phyloP scores from a whole-genome alignment of 164 flowering plant species.

The Litsea cubeba region DNA sequence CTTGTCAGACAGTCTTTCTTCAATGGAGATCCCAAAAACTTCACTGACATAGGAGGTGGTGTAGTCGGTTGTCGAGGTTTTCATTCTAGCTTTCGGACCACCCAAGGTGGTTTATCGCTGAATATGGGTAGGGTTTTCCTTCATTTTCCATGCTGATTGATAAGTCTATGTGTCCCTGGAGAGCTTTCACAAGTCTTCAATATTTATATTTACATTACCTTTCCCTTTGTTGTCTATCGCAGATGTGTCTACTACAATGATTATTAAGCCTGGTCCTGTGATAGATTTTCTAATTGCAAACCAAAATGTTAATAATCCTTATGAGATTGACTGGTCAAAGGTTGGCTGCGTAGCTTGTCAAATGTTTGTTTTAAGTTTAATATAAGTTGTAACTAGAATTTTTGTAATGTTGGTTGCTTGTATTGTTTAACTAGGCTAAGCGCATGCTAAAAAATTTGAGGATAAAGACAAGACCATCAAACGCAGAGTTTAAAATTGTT shows the following conservation, averaged over 20 bases:
- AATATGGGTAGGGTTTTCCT: conserved; percentile 49
- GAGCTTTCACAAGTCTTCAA: neutral
- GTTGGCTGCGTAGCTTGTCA: conserved; percentile 17
- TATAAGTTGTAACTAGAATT: neutral
- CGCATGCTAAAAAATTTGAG: conserved; percentile 69
- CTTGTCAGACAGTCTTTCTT: conserved; percentile 91
- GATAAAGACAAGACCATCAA: conserved; percentile 42
- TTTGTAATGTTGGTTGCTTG: neutral
- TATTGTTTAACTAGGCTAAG: conserved; percentile 49
- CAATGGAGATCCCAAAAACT: conserved; percentile 60
- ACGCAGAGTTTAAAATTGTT: conserved; percentile 66
- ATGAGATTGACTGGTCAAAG: conserved; percentile 73
- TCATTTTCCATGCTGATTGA: neutral
- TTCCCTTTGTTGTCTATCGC: conserved; percentile 5
- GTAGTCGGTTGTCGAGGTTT: conserved; percentile 86
- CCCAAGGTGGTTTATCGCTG: conserved; percentile 83
- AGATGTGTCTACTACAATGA: conserved; percentile 98
- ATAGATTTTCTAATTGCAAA: conserved; percentile 73
- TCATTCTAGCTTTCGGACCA: conserved; percentile 75
- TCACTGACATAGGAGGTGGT: conserved; percentile 75
- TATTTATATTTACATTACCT: neutral
- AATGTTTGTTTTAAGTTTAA: neutral
- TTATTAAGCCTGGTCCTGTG: conserved; percentile 79
- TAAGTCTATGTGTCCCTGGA: neutral
- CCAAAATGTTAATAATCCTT: conserved; percentile 63